These are phyloP conservation scores for Zymoseptoria passerinii DNA, from an alignment of 2,329 filamentous ascomycete genomes.

Conservation along the genomic window DNA sequence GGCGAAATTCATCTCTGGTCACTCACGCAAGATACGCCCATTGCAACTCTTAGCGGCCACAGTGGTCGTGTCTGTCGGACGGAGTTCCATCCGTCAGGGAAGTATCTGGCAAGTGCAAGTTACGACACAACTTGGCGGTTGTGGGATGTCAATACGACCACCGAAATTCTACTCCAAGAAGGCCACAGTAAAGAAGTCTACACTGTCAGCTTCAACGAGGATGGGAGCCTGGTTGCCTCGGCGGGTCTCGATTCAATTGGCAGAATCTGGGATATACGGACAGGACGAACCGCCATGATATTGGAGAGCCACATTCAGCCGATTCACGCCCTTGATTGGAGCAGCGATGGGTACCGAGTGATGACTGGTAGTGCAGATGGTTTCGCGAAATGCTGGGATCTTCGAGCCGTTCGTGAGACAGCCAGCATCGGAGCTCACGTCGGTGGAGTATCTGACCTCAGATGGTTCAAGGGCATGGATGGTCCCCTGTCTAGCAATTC, in stretches of 20 bases:
- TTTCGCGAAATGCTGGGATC: slow-evolving; percentile 97
- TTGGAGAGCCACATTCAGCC: slow-evolving; percentile 88
- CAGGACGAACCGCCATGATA: slow-evolving; percentile 90
- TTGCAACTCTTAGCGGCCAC: slow-evolving; percentile 76
- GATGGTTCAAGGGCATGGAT: slow-evolving; percentile 87
- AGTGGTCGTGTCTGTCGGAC: slow-evolving; percentile 80
- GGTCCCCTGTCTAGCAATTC: slow-evolving; percentile 56
- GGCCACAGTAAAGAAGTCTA: slow-evolving; percentile 93
- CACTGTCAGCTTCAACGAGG: slow-evolving; percentile 77
- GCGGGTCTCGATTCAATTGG: slow-evolving; percentile 94
- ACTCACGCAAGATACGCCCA: slow-evolving; percentile 72
- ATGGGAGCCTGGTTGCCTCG: slow-evolving; percentile 82
- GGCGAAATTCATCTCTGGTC: slow-evolving; percentile 87
- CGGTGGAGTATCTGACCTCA: slow-evolving; percentile 82
- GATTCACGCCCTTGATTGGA: slow-evolving; percentile 90
- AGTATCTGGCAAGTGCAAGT: slow-evolving; percentile 83
- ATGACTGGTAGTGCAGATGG: slow-evolving; percentile 89
- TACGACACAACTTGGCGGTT: slow-evolving; percentile 95
- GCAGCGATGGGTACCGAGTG: slow-evolving; percentile 80
- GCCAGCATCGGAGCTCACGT: slow-evolving; percentile 86
- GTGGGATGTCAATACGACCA: slow-evolving; percentile 83
- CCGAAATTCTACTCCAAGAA: slow-evolving; percentile 81
- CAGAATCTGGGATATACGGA: slow-evolving; percentile 88
- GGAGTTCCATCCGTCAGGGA: slow-evolving; percentile 88
- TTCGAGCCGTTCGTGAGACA: slow-evolving; percentile 75